Percentiles rank a stretch among this genome's conserved stretches.
These are phyloP conservation scores for Spergularia azorica DNA, from an alignment of 179 eudicot species.

Conservation along the genomic window DNA sequence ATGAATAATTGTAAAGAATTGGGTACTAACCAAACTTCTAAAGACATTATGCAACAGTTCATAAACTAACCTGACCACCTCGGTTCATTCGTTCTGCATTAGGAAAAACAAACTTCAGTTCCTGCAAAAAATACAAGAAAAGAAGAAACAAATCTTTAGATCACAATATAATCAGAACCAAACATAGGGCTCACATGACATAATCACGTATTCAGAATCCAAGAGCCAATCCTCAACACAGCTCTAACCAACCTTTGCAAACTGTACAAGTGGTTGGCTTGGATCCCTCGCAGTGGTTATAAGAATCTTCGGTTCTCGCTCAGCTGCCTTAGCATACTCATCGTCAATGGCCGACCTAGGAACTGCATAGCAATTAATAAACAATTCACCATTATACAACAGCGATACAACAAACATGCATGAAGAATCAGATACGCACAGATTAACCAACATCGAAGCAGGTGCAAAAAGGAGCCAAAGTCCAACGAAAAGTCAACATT, in stretches of 20 bases:
- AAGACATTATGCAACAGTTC: not conserved
- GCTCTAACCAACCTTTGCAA: constrained; percentile 64
- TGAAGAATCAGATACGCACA: not conserved
- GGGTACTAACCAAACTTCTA: not conserved
- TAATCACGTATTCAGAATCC: not conserved
- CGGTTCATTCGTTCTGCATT: constrained; percentile 89
- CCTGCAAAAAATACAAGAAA: too few relatives aligned
- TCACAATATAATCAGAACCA: not conserved
- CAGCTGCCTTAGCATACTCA: constrained; percentile 87
- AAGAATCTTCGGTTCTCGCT: constrained; percentile 85
- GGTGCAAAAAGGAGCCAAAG: too few relatives aligned
- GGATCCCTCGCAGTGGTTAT: constrained; percentile 92
- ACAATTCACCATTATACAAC: not conserved
- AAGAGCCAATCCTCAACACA: not conserved
- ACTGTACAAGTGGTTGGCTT: constrained; percentile 91
- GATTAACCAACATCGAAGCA: too few relatives aligned
- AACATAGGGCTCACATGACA: constrained; percentile 4
- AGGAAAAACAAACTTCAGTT: constrained; percentile 83
- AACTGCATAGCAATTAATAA: constrained; percentile 36
- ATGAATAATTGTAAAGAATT: not conserved
- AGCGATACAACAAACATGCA: not conserved
- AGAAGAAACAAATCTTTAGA: constrained; percentile 14
- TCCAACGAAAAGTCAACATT: not conserved
- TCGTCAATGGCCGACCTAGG: constrained; percentile 75
- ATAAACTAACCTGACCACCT: constrained; percentile 83